Evolutionary conservation across 1,284 basidiomycete species (phyloP), one percentile per base, ranked within the genome.

Genomic region (Lignosus rhinocerotis): DNA sequence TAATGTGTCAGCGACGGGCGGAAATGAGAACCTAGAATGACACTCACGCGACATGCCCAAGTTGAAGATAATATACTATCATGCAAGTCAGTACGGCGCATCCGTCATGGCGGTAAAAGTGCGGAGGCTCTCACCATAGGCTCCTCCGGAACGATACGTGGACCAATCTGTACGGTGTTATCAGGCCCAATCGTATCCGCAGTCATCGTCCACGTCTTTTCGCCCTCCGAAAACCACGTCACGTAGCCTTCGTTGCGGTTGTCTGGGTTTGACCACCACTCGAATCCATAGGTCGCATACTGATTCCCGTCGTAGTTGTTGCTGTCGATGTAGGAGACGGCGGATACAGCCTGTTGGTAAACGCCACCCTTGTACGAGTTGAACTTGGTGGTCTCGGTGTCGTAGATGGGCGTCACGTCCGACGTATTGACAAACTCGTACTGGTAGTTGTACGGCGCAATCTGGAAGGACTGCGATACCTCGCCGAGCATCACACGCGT

Each of bases 311-410:
- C 76, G 65, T 92, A 92, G 51, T 82, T 75, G 43, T 74, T 66
- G 54, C 75, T 77, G 62, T 81, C 76, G 56, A 89, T 79, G 61
- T 80, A 77, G 6, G 83, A 81, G 55, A 93, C 66, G 8, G 82
- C 85, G 2, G 88, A 92, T 19, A 89, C 70, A 16, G 92, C 90
- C 73, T 96, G 90, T 72, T 96, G 94, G 70, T 80, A 93, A 12
- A 76, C 70, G 33, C 88, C 89, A 25, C 94, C 94, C 52, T 79
- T 83, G 73, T 95, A 96, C 3, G 74, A 58, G 73, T 96, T 96
- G 63, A 84, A 73, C 4, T 70, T 58, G 1, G 91, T 87, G 31
- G 75, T 69, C 0, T 75, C 64, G 3, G 75, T 53, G 69, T 90
- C 82, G 67, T 78, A 82, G 56, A 87, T 75, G 1, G 82, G 81